A percentile compares a stretch with the other conserved stretches of the same genome.
These are phyloP conservation scores for Phialemoniopsis sp. DNA, from an alignment of 2,329 filamentous ascomycete genomes.

Conservation along the genomic window DNA sequence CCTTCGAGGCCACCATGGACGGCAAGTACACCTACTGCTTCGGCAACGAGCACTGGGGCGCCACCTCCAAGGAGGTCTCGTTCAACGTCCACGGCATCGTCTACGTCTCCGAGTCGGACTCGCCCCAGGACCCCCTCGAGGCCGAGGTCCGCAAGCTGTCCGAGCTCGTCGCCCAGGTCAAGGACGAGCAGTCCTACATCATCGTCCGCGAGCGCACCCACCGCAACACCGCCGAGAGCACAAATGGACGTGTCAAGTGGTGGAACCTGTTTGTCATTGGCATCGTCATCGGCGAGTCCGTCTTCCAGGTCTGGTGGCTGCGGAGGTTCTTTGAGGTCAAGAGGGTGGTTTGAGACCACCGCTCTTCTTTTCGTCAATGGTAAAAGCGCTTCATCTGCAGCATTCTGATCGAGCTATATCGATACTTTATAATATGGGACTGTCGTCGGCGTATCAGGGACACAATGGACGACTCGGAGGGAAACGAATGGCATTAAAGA, in stretches of 20 bases:
- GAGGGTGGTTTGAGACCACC: constrained; percentile 50
- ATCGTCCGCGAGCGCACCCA: constrained; percentile 92
- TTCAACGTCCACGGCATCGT: constrained; percentile 99
- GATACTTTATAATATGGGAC: too few species aligned
- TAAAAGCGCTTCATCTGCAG: too few species aligned
- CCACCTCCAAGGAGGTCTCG: constrained; percentile 93
- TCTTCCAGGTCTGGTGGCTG: constrained; percentile 99
- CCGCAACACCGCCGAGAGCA: constrained; percentile 98
- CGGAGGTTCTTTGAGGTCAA: constrained; percentile 95
- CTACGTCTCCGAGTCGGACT: constrained; percentile 87
- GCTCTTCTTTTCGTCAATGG: too few species aligned
- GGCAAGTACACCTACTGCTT: constrained; percentile 97
- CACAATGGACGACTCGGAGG: too few species aligned
- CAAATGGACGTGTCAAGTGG: constrained; percentile 97
- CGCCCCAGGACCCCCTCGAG: constrained; percentile 83
- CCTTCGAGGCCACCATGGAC: constrained; percentile 79
- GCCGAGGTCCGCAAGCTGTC: constrained; percentile 81
- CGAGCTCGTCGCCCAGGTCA: constrained; percentile 84
- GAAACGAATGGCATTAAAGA: too few species aligned
- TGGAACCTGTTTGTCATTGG: constrained; percentile 97
- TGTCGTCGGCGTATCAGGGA: too few species aligned
- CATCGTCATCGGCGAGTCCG: constrained; percentile 82
- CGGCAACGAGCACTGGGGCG: constrained; percentile 97
- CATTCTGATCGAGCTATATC: too few species aligned
- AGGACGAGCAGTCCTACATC: constrained; percentile 98